Evolutionary conservation across 352 stramenopile species (phyloP).

Genomic region (Phytophthora aleatoria): DNA sequence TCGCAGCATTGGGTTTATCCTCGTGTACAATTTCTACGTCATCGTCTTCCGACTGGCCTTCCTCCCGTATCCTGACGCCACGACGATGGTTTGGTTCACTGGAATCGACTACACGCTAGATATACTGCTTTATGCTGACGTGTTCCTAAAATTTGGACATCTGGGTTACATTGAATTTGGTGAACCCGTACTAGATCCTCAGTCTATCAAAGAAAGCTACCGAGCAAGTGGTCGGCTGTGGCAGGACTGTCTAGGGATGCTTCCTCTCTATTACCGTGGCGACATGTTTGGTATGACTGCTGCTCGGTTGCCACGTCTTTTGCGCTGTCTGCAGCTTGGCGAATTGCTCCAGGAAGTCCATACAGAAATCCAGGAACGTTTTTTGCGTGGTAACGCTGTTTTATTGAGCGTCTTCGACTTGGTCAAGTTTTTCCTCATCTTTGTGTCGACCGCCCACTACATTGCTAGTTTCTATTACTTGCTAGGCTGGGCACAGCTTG

Average conservation of each 20-base stretch:
- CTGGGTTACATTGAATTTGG: slow-evolving; percentile 48
- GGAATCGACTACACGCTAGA: slow-evolving; percentile 47
- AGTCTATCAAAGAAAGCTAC: slow-evolving; percentile 42
- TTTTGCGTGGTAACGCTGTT: slow-evolving; percentile 44
- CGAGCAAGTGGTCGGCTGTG: slow-evolving; percentile 28
- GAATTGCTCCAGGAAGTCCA: slow-evolving; percentile 47
- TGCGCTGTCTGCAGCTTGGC: slow-evolving; percentile 49
- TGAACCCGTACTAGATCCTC: slow-evolving; percentile 45
- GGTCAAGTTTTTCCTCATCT: slow-evolving; percentile 63
- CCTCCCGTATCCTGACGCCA: slow-evolving; percentile 29
- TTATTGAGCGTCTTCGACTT: slow-evolving; percentile 56
- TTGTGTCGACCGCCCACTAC: slow-evolving; percentile 60
- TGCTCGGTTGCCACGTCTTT: slow-evolving; percentile 44
- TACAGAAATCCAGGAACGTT: slow-evolving; percentile 57
- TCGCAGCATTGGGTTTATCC: slow-evolving; percentile 47
- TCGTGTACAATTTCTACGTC: slow-evolving; percentile 61
- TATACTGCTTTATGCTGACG: slow-evolving; percentile 40
- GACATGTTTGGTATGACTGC: slow-evolving; percentile 42
- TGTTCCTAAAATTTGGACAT: slow-evolving; percentile 48
- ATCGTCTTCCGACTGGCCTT: slow-evolving; percentile 61
- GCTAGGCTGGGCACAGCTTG: slow-evolving; percentile 45
- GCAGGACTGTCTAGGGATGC: slow-evolving; percentile 47
- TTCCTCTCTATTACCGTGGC: slow-evolving; percentile 46
- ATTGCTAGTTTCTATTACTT: slow-evolving; percentile 57
- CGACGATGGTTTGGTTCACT: slow-evolving; percentile 40